Percentiles rank a stretch among this genome's conserved stretches.
These are phyloP conservation scores for Barbarea vulgaris DNA, from an alignment of 345 rosid genomes.

Conservation along the genomic window DNA sequence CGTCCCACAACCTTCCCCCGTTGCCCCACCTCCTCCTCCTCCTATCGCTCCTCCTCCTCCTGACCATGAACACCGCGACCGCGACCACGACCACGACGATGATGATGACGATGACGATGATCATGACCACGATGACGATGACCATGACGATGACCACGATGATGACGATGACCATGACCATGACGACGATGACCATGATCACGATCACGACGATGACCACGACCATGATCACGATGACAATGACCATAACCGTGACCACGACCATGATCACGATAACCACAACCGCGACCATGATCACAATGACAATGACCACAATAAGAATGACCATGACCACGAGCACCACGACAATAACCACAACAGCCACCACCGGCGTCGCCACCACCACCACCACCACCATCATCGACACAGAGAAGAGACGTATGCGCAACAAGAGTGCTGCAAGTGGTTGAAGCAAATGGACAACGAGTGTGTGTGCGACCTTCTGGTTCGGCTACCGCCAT, in stretches of 20 bases:
- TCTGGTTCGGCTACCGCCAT: constrained; percentile 69
- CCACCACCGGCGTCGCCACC: constrained; percentile 7
- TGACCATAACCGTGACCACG: constrained; percentile 13
- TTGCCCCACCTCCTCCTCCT: constrained; percentile 38
- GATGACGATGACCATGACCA: constrained; percentile 5
- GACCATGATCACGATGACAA: constrained; percentile 10
- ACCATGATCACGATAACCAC: background rate
- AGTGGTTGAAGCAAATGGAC: constrained; percentile 74
- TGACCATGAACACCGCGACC: background rate
- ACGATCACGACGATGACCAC: background rate
- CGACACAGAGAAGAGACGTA: constrained; percentile 30
- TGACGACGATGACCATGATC: background rate
- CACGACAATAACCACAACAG: constrained; percentile 12
- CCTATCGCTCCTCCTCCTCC: constrained; percentile 30
- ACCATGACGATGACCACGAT: constrained; percentile 6
- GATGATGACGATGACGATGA: background rate
- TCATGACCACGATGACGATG: background rate
- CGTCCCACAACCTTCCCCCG: constrained; percentile 28
- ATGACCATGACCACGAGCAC: background rate
- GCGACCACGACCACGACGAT: background rate
- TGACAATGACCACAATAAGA: background rate
- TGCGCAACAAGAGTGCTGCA: constrained; percentile 62
- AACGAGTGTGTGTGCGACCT: constrained; percentile 74
- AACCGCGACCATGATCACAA: background rate
- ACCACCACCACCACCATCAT: constrained; percentile 35